These are phyloP conservation scores for Dactylorhiza incarnata DNA, from an alignment of 106 monocot species.

Conservation along the genomic window DNA sequence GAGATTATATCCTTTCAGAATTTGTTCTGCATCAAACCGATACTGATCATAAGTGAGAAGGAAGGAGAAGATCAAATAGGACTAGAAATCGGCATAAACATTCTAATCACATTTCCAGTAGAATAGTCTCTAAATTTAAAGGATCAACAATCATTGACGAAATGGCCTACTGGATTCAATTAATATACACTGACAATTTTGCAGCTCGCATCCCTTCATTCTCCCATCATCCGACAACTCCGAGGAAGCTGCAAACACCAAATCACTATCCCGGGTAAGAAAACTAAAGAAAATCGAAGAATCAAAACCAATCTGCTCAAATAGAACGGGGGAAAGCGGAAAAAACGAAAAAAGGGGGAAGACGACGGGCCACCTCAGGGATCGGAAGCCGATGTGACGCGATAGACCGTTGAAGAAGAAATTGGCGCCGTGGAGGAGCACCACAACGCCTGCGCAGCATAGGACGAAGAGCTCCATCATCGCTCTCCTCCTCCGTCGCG, in stretches of 20 bases:
- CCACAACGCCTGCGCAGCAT: conserved; percentile 33
- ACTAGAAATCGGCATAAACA: no score
- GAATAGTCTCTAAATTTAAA: not conserved
- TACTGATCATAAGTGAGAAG: no score
- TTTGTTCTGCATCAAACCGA: no score
- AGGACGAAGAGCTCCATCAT: conserved; percentile 36
- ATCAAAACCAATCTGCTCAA: not conserved
- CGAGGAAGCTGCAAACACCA: conserved; percentile 12
- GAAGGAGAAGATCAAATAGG: no score
- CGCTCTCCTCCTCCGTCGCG: not conserved
- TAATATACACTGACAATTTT: not conserved
- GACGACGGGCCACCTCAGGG: conserved; percentile 15
- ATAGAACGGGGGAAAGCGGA: not conserved
- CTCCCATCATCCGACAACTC: conserved; percentile 1
- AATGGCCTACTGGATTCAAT: not conserved
- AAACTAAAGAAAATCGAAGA: not conserved
- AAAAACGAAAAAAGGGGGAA: not conserved
- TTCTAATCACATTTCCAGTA: not conserved
- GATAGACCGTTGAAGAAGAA: conserved; percentile 28
- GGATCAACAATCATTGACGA: not conserved
- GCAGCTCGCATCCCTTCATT: not conserved
- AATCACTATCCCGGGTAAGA: not conserved
- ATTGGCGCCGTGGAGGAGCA: conserved; percentile 38
- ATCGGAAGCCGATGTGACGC: conserved; percentile 8
- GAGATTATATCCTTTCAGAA: no score